These are phyloP conservation scores for Crassisporium funariophilum DNA, from an alignment of 768 basidiomycete species.

Conservation along the genomic window DNA sequence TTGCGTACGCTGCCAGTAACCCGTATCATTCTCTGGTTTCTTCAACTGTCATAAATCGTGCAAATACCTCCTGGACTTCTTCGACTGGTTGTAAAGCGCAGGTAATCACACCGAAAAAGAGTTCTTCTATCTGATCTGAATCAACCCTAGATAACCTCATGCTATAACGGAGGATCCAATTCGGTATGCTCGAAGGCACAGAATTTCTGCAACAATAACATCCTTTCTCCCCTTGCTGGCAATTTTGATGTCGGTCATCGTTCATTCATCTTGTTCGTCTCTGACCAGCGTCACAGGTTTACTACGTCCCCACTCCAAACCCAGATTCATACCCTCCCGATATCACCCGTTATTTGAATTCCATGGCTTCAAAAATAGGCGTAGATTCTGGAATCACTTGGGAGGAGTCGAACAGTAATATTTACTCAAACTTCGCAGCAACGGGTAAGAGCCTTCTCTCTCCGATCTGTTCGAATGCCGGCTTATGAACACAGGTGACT, in stretches of 20 bases:
- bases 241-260: slow-evolving; percentile 47
- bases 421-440: slow-evolving; percentile 37
- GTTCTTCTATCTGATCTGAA: background rate
- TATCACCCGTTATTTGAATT: slow-evolving; percentile 33
- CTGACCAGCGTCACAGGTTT: slow-evolving; percentile 34
- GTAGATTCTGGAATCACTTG: slow-evolving; percentile 46
- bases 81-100: slow-evolving; percentile 51
- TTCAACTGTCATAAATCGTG: slow-evolving; percentile 38
- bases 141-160: slow-evolving; percentile 47
- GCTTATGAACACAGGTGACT: slow-evolving; percentile 41
- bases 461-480: no score
- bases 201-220: slow-evolving; percentile 56
- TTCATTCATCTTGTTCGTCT: background rate
- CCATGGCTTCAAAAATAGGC: slow-evolving; percentile 40
- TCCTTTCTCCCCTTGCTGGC: slow-evolving; percentile 56
- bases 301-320: slow-evolving; percentile 45
- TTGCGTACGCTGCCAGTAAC: slow-evolving; percentile 54
- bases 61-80: slow-evolving; percentile 44
- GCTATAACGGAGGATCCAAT: slow-evolving; percentile 50
- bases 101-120: slow-evolving; percentile 28
- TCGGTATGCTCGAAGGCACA: slow-evolving; percentile 59
- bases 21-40: slow-evolving; percentile 57
- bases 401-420: slow-evolving; percentile 38
- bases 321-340: slow-evolving; percentile 53
- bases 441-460: slow-evolving; percentile 12